A percentile compares a stretch with the other conserved stretches of the same genome.
phyloP scores from a whole-genome alignment of 2,329 filamentous ascomycete genomes.

The Paecilomyces variotii region DNA sequence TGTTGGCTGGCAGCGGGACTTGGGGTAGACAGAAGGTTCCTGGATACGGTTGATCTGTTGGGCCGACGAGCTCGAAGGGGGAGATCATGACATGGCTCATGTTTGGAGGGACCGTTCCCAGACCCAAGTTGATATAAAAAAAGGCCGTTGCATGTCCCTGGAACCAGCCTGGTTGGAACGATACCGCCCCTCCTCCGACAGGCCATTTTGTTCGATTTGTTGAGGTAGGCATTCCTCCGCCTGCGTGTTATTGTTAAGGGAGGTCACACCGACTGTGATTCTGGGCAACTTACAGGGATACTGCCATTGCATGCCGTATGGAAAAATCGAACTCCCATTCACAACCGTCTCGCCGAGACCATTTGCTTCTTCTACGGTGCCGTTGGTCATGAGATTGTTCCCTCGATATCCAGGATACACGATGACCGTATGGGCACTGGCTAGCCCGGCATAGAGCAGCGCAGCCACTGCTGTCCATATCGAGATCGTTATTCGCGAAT shows the following conservation, averaged over 20 bases:
- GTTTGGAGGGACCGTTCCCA: constrained; percentile 72
- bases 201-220: constrained; percentile 91
- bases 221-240: constrained; percentile 71
- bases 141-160: constrained; percentile 74
- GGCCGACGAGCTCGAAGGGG: constrained; percentile 75
- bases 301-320: constrained; percentile 90
- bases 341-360: constrained; percentile 40
- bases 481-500: constrained; percentile 16
- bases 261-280: neutral
- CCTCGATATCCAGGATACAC: constrained; percentile 82
- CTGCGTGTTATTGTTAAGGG: constrained; percentile 39
- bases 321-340: constrained; percentile 49
- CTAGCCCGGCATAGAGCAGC: constrained; percentile 30
- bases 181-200: constrained; percentile 72
- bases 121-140: constrained; percentile 85
- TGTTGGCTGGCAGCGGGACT: constrained; percentile 68
- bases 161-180: constrained; percentile 94
- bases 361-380: constrained; percentile 41
- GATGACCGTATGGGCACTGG: constrained; percentile 63
- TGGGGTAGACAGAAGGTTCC: constrained; percentile 86
- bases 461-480: constrained; percentile 20
- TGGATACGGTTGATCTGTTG: constrained; percentile 73
- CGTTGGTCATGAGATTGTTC: constrained; percentile 74
- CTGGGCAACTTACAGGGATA: constrained; percentile 71
- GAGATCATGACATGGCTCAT: constrained; percentile 78